These are phyloP conservation scores for Cyanodermella asteris DNA, from an alignment of 2,329 filamentous ascomycete genomes.

Conservation along the genomic window DNA sequence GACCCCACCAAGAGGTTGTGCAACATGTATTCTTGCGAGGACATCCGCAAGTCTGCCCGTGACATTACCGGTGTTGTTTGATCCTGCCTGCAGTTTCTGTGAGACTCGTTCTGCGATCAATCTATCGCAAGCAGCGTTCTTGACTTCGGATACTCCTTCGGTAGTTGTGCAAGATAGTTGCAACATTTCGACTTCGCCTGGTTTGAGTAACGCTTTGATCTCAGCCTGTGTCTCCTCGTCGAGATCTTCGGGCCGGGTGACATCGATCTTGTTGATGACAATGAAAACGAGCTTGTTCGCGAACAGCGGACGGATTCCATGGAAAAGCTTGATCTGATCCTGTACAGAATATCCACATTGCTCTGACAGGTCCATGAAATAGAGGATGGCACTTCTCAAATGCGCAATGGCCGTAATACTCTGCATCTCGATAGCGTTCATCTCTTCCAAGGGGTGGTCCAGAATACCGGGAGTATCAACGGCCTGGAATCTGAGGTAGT, in stretches of 20 bases:
- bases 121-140: constrained; percentile 84
- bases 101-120: constrained; percentile 82
- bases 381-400: constrained; percentile 79
- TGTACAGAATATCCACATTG: constrained; percentile 87
- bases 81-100: constrained; percentile 80
- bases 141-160: constrained; percentile 82
- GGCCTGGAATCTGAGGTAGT: constrained; percentile 72
- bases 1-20: constrained; percentile 68
- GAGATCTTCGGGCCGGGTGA: constrained; percentile 69
- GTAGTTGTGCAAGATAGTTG: constrained; percentile 88
- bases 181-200: constrained; percentile 76
- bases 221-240: constrained; percentile 56
- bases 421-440: constrained; percentile 99
- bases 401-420: constrained; percentile 95
- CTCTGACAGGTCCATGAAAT: constrained; percentile 96
- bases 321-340: constrained; percentile 85
- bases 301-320: constrained; percentile 91
- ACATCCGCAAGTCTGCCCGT: constrained; percentile 74
- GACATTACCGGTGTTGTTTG: constrained; percentile 53
- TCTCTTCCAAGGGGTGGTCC: constrained; percentile 92
- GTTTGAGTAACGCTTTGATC: constrained; percentile 59
- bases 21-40: constrained; percentile 85
- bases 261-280: constrained; percentile 95
- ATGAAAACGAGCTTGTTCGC: constrained; percentile 94
- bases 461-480: constrained; percentile 98